phyloP scores from a whole-genome alignment of 31 red algal genomes.

The Bonnemaisonia californica region DNA sequence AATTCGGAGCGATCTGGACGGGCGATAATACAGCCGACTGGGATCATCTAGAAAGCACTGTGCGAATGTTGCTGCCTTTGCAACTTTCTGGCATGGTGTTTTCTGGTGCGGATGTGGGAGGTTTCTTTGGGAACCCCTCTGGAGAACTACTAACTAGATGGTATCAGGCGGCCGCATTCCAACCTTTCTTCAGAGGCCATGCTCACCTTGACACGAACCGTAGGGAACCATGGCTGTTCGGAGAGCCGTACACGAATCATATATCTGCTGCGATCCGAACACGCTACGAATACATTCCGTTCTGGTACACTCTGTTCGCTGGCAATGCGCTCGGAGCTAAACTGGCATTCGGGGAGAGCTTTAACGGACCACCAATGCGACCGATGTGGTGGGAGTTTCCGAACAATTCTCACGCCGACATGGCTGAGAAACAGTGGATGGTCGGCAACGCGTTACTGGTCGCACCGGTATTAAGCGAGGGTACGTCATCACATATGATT shows the following conservation, averaged over 20 bases:
- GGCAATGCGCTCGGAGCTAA: conserved; percentile 52
- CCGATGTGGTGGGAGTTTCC: conserved; percentile 91
- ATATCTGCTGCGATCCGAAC: conserved; percentile 77
- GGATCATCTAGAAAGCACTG: conserved; percentile 82
- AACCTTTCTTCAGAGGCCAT: conserved; percentile 97
- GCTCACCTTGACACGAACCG: conserved; percentile 92
- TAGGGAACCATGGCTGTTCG: conserved; percentile 93
- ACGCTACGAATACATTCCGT: conserved; percentile 89
- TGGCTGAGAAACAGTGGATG: conserved; percentile 72
- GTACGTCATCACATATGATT: conserved; percentile 35
- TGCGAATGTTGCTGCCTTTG: conserved; percentile 91
- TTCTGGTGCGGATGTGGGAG: conserved; percentile 94
- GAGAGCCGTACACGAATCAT: conserved; percentile 54
- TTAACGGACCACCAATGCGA: conserved; percentile 84
- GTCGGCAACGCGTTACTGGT: conserved; percentile 86
- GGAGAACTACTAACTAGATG: conserved; percentile 81
- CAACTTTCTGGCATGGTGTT: conserved; percentile 80
- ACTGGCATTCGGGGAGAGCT: conserved; percentile 36
- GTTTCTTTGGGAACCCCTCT: conserved; percentile 93
- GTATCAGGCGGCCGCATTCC: conserved; percentile 92
- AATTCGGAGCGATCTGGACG: conserved; percentile 94
- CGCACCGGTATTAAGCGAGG: conserved; percentile 79
- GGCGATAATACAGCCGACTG: conserved; percentile 91
- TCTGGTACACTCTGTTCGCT: conserved; percentile 92
- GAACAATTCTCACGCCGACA: conserved; percentile 29